Base-by-base conservation (phyloP, 2,329 filamentous ascomycete species). In the Curvularia sp. region DNA sequence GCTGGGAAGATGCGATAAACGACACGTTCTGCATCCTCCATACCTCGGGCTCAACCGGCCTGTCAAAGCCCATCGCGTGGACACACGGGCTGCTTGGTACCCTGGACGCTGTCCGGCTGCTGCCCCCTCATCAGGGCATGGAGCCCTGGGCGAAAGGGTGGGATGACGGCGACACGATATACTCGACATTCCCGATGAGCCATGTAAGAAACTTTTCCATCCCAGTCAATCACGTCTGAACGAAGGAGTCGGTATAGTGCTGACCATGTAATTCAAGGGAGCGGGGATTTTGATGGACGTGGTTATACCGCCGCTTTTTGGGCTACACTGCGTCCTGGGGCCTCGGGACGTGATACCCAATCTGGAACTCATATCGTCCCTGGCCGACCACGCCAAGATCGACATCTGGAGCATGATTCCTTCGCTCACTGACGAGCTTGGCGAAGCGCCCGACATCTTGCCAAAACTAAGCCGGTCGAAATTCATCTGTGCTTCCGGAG, bases 231-330 rank as follows among this genome's bases (percentile, higher is more conserved):
- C 25, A 27, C 25, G 25, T 27, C 25, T 27, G 25, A 27, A 27
- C 7, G 25, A 27, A 27, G 25, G 32, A 34, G 10, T 12, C 9
- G 32, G 13, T 34, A 5, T 10, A 34, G 13, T 15, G 4, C 32
- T 34, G 13, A 34, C 32, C 10, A 12, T 34, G 32, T 3, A 3
- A 3, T 34, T 15, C 10, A 10, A 34, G 32, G 50, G 50, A 5
- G 78, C 79, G 0, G 79, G 78, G 15, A 74, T 79, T 3, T 74
- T 80, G 18, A 79, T 80, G 77, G 60, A 80, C 54, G 74, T 80
- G 15, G 27, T 80, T 0, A 67, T 80, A 60, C 76, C 78, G 0
- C 66, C 73, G 0, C 64, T 80, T 1, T 79, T 76, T 18, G 60
- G 65, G 5, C 55, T 80, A 0, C 74, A 71, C 6, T 78, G 76